A percentile compares a stretch with the other conserved stretches of the same genome.
Conservation (phyloP, 495 filamentous ascomycete genomes). For the Neurospora sp. region DNA sequence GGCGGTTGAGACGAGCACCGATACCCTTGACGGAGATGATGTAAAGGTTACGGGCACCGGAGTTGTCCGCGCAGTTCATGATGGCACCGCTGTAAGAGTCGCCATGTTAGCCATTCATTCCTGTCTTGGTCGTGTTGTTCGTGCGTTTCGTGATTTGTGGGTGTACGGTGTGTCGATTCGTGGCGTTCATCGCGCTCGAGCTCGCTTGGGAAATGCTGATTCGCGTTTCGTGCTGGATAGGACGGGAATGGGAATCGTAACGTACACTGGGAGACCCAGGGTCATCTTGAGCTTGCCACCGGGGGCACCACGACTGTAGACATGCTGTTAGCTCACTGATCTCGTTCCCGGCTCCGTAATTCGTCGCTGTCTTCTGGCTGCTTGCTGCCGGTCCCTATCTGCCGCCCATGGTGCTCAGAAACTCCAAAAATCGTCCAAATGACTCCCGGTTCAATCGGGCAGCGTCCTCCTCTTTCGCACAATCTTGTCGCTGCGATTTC, state of each 20-base stretch:
- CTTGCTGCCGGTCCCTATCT: background rate
- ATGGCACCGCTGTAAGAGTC: slow-evolving; percentile 66
- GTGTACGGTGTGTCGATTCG: background rate
- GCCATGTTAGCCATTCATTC: slow-evolving; percentile 12
- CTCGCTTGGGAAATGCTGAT: background rate
- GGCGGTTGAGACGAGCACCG: slow-evolving; percentile 94
- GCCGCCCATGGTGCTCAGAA: background rate
- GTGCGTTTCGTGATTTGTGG: background rate
- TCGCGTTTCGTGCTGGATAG: slow-evolving; percentile 5
- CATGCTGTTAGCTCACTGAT: slow-evolving; percentile 12
- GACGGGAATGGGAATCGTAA: slow-evolving; percentile 21
- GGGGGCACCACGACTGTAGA: slow-evolving; percentile 69
- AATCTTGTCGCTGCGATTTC: background rate
- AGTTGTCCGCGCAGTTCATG: slow-evolving; percentile 97
- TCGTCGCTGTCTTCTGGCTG: background rate
- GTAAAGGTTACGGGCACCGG: slow-evolving; percentile 97
- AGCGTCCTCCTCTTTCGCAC: background rate
- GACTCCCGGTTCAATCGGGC: background rate
- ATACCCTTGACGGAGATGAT: slow-evolving; percentile 99
- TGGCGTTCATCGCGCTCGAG: background rate
- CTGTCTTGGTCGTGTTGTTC: background rate
- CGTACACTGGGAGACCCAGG: slow-evolving; percentile 98
- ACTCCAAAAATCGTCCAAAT: background rate
- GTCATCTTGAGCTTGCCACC: slow-evolving; percentile 99
- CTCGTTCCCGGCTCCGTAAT: background rate